Evolutionary conservation across 495 filamentous ascomycete species (phyloP), one percentile per base, ranked within the genome.

Genomic region (Penicillium cinerascens): DNA sequence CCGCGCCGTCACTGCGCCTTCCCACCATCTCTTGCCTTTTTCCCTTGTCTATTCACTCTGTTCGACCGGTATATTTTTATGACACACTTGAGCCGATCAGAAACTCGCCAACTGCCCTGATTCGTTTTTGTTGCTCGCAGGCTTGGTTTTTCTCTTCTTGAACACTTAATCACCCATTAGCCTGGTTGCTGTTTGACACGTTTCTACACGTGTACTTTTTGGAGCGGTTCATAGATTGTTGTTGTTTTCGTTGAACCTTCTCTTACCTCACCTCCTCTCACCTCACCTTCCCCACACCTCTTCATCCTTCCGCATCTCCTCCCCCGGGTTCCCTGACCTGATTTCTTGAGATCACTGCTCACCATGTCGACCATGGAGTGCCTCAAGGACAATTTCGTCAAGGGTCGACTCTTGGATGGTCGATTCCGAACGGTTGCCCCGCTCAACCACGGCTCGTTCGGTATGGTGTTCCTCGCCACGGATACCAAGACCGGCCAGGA

Each of bases 361-460:
- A 63, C 59, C 66, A 72, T 65, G 60, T 67, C 55, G 27, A 69
- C 63, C 72, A 91, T 93, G 88, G 88, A 90, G 67, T 92, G 85
- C 78, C 78, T 91, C 68, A 84, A 82, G 66, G 81, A 87, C 70
- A 78, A 77, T 52, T 92, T 93, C 67, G 74, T 81, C 50, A 73
- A 84, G 69, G 88, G 87, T 47, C 79, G 84, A 64, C 61, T 93
- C 50, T 78, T 93, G 69, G 85, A 87, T 70, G 88, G 87, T 56
- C 91, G 95, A 51, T 98, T 93, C 69, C 81, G 87, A 69, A 92
- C 90, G 37, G 76, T 96, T 63, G 88, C 91, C 61, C 91, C 92
- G 36, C 88, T 98, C 74, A 97, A 98, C 65, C 89, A 97, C 80
- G 93, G 93, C 60, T 98, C 93, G 21, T 98, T 97, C 66, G 93